Evolutionary conservation across 2,329 filamentous ascomycete genomes (phyloP), one percentile per base, ranked within the genome.

Genomic region (Bretziella fagacearum): DNA sequence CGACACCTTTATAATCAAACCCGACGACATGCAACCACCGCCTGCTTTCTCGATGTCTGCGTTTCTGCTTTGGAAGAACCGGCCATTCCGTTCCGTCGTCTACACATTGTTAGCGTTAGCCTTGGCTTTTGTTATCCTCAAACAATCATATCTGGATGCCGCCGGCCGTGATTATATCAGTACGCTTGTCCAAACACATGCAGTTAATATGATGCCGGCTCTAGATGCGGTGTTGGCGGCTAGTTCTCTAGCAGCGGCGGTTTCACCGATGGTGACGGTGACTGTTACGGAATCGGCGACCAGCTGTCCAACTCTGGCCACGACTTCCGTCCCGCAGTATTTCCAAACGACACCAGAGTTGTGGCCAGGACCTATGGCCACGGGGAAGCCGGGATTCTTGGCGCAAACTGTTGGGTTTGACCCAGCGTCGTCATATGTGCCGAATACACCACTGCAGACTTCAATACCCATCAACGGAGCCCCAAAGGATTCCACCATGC

Each of bases 371-470:
- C 79, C 79, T 30, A 84, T 77, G 3, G 68, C 76, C n/a, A 86
- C 81, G 1, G 82, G 81, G 11, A 64, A 62, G 48, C 67, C 79
- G 22, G 74, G 81, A 1, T 84, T 84, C 58, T 63, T 86, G 49
- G 81, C 80, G 1, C 73, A 84, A 62, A 83, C 75, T 5, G 77
- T 80, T 53, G 70, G 72, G 1, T 76, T 81, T 32, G 70, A 78
- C 17, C 80, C 81, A 52, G 68, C 74, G 6, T 23, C 32, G 17
- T 71, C 63, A 2, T 84, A 76, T 56, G 73, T 79, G 26, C 77
- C 80, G 11, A 82, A 82, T 55, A 65, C 70, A 42, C 81, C 81
- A 42, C 64, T 86, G 48, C 79, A 84, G 63, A 86, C 81, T 1
- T 72, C 74, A 29, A 66, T 80, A 17, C 79, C 81, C 0, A 79